Evolutionary conservation across 2,329 filamentous ascomycete species (phyloP), one percentile per base, ranked within the genome.

Genomic region (Cercospora zeina): DNA sequence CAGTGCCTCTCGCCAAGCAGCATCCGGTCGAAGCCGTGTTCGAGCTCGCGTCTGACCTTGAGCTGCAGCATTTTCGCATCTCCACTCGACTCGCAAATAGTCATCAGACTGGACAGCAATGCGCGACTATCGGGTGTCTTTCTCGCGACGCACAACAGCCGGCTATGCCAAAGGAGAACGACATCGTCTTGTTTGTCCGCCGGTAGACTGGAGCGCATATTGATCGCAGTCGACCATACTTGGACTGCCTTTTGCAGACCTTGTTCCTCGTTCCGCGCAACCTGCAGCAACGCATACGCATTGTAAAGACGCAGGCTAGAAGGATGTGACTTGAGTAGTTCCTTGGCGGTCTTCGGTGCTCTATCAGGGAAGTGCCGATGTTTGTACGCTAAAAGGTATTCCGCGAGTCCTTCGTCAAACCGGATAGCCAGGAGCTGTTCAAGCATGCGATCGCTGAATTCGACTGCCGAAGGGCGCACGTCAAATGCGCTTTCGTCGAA

Each of bases 271-370:
- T 81, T 84, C 31, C 82, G 82, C 1, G 79, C 78, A 67, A 77
- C 81, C 74, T 96, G 90, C 3, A 91, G 85, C 13, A 91, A 76
- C 0, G 89, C 90, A 71, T 93, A 96, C 0, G 87, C 85, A 67
- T 91, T 89, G 75, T 96, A 97, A 0, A 97, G 78, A 13, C 81
- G 78, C 2, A 90, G 73, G 68, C 86, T 88, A 0, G 84, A 80
- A 0, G 87, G 80, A 59, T 85, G 83, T 53, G 81, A 81, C 71
- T 89, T 93, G n/a, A 97, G 76, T 0, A 96, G 78, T 6, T 77
- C 76, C 70, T 91, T 96, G 0, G 91, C 90, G 6, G 82, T 79
- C 71, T 91, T 96, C 67, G 85, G 88, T 27, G 86, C 84, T 1
- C 77, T 79, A 0, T 55, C 34, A 7, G 69, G 78, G 47, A 87